Base-by-base conservation (phyloP, 805 yeast species). In the Saccharomyces jurei region DNA sequence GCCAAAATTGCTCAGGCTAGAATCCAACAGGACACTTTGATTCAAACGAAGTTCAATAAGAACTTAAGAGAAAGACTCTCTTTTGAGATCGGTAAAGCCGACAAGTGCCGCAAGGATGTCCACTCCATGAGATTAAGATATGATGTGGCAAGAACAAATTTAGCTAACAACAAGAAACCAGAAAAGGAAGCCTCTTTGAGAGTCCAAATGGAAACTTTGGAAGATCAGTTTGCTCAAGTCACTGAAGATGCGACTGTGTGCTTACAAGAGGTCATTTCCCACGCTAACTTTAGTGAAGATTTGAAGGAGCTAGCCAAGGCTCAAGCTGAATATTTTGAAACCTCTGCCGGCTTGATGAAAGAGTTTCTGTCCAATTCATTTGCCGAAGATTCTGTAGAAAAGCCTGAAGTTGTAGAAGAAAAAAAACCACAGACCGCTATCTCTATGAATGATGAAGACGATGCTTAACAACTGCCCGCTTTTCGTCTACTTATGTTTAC, bases 141-240 rank as follows among this genome's bases (percentile, higher is more conserved):
- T 59, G 96, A 89, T 68, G 83, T 89, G 59, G 87, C 92, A 51
- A 80, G 94, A 73, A 71, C 83, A 22, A 73, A 75, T 36, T 57
- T 76, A 54, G 75, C 76, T 31, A 77, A 70, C 50, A 82, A 82
- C 32, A 71, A 66, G 59, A 62, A 56, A 49, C 85, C 86, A 25
- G 84, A 80, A 61, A 83, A 83, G 71, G 86, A 85, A 66, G 89
- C 91, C 17, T 83, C 83, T 50, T 79, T 86, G 56, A 78, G 91
- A 63, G 86, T 84, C 50, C 80, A 82, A 59, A 84, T 89, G 79
- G 96, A 89, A 71, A 81, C 84, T 57, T 83, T 89, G 51, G 96
- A 89, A 73, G 96, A 89, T 65, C 91, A 86, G 65, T 89, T 89
- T 69, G 96, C 94, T 49, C 88, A 87, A 61, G 86, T 91, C 26